A percentile compares a stretch with the other conserved stretches of the same genome.
phyloP scores from a whole-genome alignment of 129 eudicot species.

The Ambrosia artemisiifolia region DNA sequence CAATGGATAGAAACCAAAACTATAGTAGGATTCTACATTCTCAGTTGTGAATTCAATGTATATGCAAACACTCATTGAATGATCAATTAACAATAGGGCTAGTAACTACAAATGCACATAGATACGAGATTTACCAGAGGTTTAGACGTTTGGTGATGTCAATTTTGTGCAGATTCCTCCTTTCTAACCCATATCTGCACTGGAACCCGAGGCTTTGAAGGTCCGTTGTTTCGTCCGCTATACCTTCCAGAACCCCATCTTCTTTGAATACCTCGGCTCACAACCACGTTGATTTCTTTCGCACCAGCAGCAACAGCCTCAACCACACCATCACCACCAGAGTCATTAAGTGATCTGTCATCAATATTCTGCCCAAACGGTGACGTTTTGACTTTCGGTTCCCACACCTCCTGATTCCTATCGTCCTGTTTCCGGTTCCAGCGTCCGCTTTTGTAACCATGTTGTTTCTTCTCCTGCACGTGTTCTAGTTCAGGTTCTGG shows the following conservation, averaged over 20 bases:
- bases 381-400: background rate
- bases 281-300: background rate
- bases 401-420: background rate
- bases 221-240: background rate
- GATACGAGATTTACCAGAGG: slow-evolving; percentile 3
- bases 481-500: background rate
- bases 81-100: background rate
- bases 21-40: no score
- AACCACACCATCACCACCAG: background rate
- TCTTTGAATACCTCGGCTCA: background rate
- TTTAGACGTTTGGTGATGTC: background rate
- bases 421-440: background rate
- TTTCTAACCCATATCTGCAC: slow-evolving; percentile 19
- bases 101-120: no score
- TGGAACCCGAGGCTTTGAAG: background rate
- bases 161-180: slow-evolving; percentile 14
- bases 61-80: no score
- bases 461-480: background rate
- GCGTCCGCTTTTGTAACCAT: no score
- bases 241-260: background rate
- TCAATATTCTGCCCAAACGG: background rate
- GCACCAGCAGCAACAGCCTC: slow-evolving; percentile 2
- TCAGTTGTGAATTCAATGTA: no score
- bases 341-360: background rate
- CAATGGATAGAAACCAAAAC: no score